Percentiles rank a stretch among this genome's conserved stretches.
phyloP scores from a whole-genome alignment of 805 yeast species.

The Candida khao-thaluensis region DNA sequence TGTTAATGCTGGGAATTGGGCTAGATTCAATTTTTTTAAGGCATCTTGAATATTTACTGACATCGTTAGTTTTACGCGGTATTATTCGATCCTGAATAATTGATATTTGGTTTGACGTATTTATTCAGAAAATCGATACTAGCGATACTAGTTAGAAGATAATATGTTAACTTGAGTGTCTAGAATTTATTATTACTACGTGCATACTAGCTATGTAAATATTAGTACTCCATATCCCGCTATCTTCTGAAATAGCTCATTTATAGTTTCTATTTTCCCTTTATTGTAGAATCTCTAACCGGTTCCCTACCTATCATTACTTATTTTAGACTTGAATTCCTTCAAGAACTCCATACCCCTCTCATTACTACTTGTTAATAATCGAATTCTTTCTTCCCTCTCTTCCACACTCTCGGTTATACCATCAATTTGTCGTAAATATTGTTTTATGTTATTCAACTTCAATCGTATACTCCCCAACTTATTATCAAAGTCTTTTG shows the following conservation, averaged over 20 bases:
- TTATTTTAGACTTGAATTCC: conserved; percentile 14
- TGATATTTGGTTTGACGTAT: too few species aligned
- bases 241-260: too few species aligned
- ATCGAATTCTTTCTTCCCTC: conserved; percentile 23
- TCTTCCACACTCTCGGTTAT: conserved; percentile 33
- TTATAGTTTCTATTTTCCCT: too few species aligned
- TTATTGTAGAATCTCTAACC: too few species aligned
- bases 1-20: conserved; percentile 54
- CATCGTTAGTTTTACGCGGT: conserved; percentile 1
- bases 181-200: too few species aligned
- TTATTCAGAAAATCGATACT: too few species aligned
- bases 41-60: not conserved
- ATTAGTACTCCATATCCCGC: too few species aligned
- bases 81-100: too few species aligned
- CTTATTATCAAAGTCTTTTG: conserved; percentile 43
- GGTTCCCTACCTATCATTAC: not conserved
- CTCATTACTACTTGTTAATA: conserved; percentile 24
- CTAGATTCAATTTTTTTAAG: conserved; percentile 9
- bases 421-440: conserved; percentile 37
- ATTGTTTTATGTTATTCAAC: conserved; percentile 27
- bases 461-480: conserved; percentile 41
- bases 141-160: too few species aligned
- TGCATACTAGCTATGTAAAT: too few species aligned
- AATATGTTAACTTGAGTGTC: too few species aligned
- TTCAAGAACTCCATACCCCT: conserved; percentile 22